Percentiles rank a stretch among this genome's conserved stretches.
phyloP scores from a whole-genome alignment of 306 rosid genomes.

The Gastrolobium villosum region DNA sequence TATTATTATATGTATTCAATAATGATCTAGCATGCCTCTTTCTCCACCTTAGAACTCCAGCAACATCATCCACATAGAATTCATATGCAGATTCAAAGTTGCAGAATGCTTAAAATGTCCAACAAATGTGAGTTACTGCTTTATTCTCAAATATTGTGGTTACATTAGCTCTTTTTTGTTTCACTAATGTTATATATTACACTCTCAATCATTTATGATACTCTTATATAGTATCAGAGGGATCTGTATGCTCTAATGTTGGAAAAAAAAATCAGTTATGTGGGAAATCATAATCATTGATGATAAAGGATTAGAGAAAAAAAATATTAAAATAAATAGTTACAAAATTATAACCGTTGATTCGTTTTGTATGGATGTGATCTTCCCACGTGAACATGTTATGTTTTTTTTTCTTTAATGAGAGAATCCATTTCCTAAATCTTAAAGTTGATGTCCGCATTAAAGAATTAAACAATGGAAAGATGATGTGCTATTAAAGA shows the following conservation, averaged over 20 bases:
- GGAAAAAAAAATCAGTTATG: too few relatives aligned
- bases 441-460: too few relatives aligned
- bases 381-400: too few relatives aligned
- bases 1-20: conserved; percentile 24
- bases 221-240: neutral
- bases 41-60: conserved; percentile 18
- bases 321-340: too few relatives aligned
- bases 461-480: neutral
- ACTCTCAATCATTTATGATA: neutral
- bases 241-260: too few relatives aligned
- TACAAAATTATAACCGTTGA: too few relatives aligned
- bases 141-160: conserved; percentile 9
- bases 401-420: too few relatives aligned
- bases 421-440: too few relatives aligned
- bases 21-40: conserved; percentile 17
- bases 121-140: conserved; percentile 28
- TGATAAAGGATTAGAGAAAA: too few relatives aligned
- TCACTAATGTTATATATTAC: neutral
- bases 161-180: neutral
- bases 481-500: neutral
- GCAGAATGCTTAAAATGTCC: neutral
- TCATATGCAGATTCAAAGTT: conserved; percentile 10
- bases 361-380: too few relatives aligned
- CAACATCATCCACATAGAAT: conserved; percentile 18
- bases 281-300: too few relatives aligned